Evolutionary conservation across 495 filamentous ascomycete species (phyloP), one percentile per base, ranked within the genome.

Genomic region (Penicillium canariense): DNA sequence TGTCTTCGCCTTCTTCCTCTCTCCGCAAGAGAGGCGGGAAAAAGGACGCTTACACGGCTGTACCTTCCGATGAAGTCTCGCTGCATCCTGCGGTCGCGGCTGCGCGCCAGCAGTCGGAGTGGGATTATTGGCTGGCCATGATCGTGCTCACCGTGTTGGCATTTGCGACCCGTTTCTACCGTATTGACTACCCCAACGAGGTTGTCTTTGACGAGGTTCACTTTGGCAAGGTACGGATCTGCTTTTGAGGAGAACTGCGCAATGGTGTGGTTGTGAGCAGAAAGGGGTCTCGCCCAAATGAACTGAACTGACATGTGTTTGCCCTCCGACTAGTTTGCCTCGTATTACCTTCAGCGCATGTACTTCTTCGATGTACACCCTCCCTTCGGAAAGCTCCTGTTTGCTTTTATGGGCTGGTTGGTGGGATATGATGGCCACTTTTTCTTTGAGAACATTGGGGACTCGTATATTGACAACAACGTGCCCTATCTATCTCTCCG

Each of bases 331-430:
- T 69, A 96, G 91, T 96, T 96, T 66, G 91, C 91, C 52, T 96
- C 90, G 12, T 95, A 97, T 73, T 99, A 99, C 66, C 85, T 99
- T 32, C 87, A 97, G 75, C 87, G 90, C 68, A 97, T 91, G 26
- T 99, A 97, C 76, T 99, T 99, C 83, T 99, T 99, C 83, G 94
- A 99, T 80, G 94, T 99, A 39, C 94, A 99, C 71, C 94, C 94
- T 43, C 94, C 94, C 8, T 96, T 99, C 62, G 94, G 89, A 70
- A 81, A 82, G 59, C 74, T 82, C 27, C 69, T 82, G 10, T 79
- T 82, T 54, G 94, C 94, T 52, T 82, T 97, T 32, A 91, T 96
- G 79, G 94, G 94, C 60, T 99, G 93, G 93, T 80, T 99, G 49
- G 75, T 86, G 18, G 94, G 94, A 62, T 99, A 95, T 67, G 91